Percentiles rank a stretch among this genome's conserved stretches.
Conservation (phyloP, 345 rosid species). For the Sonneratia caseolaris region DNA sequence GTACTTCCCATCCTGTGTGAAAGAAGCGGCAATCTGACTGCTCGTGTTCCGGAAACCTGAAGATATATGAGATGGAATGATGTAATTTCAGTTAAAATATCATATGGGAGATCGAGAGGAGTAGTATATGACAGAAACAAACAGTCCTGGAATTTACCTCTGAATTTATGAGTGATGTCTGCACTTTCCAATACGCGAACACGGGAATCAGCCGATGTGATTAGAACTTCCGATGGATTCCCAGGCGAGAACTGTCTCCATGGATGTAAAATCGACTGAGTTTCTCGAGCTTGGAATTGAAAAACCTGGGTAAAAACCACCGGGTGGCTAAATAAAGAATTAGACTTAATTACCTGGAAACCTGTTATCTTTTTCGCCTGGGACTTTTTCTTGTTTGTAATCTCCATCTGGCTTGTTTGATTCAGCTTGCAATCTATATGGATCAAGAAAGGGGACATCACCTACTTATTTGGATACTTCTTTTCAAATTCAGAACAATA, state of each 20-base stretch:
- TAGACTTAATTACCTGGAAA: conserved; percentile 47
- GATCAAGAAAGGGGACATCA: too few species aligned
- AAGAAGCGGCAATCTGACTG: conserved; percentile 88
- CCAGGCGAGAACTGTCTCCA: conserved; percentile 53
- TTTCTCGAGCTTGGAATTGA: conserved; percentile 1
- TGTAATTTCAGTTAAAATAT: background rate
- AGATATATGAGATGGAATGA: background rate
- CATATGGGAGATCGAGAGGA: background rate
- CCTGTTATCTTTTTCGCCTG: conserved; percentile 76
- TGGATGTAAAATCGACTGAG: conserved; percentile 6
- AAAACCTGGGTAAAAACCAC: background rate
- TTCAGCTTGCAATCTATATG: conserved; percentile 49
- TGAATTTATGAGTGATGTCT: conserved; percentile 54
- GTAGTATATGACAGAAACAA: background rate
- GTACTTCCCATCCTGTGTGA: conserved; percentile 57
- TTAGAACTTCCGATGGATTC: conserved; percentile 71
- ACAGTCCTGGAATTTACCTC: conserved; percentile 32
- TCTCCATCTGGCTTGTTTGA: conserved; percentile 38
- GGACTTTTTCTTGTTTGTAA: conserved; percentile 55
- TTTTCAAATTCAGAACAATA: too few species aligned
- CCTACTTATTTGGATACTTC: too few species aligned
- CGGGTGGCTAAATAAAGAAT: background rate
- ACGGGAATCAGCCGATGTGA: conserved; percentile 86
- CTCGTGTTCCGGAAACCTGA: conserved; percentile 71
- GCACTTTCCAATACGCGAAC: conserved; percentile 60